phyloP scores from a whole-genome alignment of 352 stramenopile species.

The Globisporangium sylvaticum region DNA sequence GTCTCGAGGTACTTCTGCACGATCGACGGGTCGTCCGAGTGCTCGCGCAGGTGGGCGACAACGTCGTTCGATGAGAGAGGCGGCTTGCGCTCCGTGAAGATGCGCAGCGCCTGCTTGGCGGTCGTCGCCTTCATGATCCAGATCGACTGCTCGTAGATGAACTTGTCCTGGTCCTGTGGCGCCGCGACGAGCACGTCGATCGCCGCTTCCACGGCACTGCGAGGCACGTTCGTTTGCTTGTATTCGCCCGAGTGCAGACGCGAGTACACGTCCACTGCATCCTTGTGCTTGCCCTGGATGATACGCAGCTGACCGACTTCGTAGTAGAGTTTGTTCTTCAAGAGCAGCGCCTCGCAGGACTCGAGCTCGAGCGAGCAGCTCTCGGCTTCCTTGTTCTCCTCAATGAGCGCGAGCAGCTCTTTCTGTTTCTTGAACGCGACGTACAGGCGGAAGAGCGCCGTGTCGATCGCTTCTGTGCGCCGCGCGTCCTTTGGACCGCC shows the following conservation, averaged over 20 bases:
- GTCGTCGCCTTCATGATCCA: conserved; percentile 80
- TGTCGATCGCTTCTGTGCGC: conserved; percentile 80
- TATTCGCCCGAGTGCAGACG: conserved; percentile 74
- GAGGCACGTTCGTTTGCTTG: conserved; percentile 84
- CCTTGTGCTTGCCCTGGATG: conserved; percentile 60
- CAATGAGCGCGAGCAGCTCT: conserved; percentile 70
- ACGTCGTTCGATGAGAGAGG: conserved; percentile 75
- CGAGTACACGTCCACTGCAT: conserved; percentile 82
- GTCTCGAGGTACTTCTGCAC: conserved; percentile 83
- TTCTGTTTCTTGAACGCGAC: conserved; percentile 77
- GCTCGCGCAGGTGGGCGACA: conserved; percentile 66
- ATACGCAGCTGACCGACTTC: conserved; percentile 68
- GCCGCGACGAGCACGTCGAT: conserved; percentile 86
- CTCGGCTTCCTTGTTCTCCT: conserved; percentile 59
- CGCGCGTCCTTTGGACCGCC: conserved; percentile 59
- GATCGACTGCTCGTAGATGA: conserved; percentile 87
- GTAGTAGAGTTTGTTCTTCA: conserved; percentile 79
- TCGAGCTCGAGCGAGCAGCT: conserved; percentile 62
- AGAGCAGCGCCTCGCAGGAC: conserved; percentile 58
- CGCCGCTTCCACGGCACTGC: conserved; percentile 84
- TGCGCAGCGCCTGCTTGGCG: conserved; percentile 72
- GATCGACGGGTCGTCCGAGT: conserved; percentile 68
- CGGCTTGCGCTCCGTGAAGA: conserved; percentile 77
- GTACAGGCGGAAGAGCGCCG: conserved; percentile 77
- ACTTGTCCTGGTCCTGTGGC: conserved; percentile 67